Conservation (phyloP, 176 grass and related monocot species). For the Chloris gayana region DNA sequence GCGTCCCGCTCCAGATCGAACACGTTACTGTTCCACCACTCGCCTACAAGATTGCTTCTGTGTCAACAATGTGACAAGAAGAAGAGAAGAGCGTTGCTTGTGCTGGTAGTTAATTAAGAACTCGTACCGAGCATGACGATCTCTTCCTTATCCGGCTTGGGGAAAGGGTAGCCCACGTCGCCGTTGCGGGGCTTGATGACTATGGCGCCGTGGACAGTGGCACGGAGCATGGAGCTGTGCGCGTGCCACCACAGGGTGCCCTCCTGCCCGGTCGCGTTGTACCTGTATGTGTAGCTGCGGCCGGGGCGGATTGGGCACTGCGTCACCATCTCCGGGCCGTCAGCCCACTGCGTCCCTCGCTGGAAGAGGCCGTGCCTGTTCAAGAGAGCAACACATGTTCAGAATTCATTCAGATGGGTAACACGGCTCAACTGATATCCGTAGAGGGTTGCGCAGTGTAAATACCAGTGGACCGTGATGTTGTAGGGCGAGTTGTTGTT, state of each 20-base stretch:
- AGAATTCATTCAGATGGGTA: not conserved
- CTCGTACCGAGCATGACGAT: conserved; percentile 39
- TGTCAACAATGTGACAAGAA: no score
- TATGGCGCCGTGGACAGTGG: conserved; percentile 51
- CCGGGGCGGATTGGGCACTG: conserved; percentile 64
- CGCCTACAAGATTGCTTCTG: conserved; percentile 4
- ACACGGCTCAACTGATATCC: not conserved
- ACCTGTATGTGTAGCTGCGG: conserved; percentile 45
- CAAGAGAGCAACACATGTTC: not conserved
- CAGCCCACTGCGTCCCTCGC: conserved; percentile 50
- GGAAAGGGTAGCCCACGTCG: conserved; percentile 46
- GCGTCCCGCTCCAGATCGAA: conserved; percentile 35
- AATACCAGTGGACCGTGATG: conserved; percentile 52
- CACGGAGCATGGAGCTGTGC: conserved; percentile 56
- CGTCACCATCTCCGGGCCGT: conserved; percentile 66
- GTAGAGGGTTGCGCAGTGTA: not conserved
- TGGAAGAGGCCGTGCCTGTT: conserved; percentile 63
- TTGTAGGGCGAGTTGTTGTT: conserved; percentile 57
- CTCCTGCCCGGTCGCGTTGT: conserved; percentile 50
- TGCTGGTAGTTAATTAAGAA: no score
- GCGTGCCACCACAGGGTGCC: conserved; percentile 79
- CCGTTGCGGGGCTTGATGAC: conserved; percentile 47
- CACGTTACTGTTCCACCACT: conserved; percentile 69
- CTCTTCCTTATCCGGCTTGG: conserved; percentile 47
- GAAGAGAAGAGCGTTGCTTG: no score